These are phyloP conservation scores for Kodamaea sp. DNA, from an alignment of 1,139 yeast genomes.

Conservation along the genomic window DNA sequence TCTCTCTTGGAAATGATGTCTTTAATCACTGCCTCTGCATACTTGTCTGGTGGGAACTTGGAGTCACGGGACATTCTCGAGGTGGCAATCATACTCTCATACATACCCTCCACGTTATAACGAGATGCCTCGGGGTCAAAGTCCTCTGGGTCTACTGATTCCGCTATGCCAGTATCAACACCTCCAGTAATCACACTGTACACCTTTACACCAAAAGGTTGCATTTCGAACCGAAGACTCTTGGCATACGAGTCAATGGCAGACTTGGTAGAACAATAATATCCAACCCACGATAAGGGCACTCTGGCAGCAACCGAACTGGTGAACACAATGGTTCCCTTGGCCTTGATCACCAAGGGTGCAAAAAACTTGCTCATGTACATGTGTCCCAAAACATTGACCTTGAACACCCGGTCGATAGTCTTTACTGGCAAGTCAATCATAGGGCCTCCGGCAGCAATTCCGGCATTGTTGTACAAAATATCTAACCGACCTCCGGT, in stretches of 20 bases:
- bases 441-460: conserved; percentile 34
- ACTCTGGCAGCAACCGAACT: conserved; percentile 37
- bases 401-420: conserved; percentile 27
- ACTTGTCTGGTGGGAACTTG: conserved; percentile 25
- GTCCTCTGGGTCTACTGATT: conserved; percentile 11
- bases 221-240: conserved; percentile 24
- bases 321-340: conserved; percentile 41
- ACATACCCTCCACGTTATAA: conserved; percentile 33
- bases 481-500: conserved; percentile 33
- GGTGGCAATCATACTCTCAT: conserved; percentile 25
- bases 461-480: conserved; percentile 39
- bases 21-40: conserved; percentile 32
- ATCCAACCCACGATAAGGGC: conserved; percentile 37
- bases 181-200: conserved; percentile 44
- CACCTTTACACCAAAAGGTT: conserved; percentile 39
- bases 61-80: conserved; percentile 31
- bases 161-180: conserved; percentile 39
- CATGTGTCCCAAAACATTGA: conserved; percentile 42
- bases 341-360: conserved; percentile 32
- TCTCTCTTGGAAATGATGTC: conserved; percentile 21
- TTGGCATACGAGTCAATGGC: conserved; percentile 31
- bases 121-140: conserved; percentile 16
- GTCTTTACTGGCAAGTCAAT: conserved; percentile 30
- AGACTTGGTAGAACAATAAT: conserved; percentile 37
- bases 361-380: conserved; percentile 35